Evolutionary conservation across 805 yeast genomes (phyloP), one percentile per base, ranked within the genome.

Genomic region (Nakazawaea populi): DNA sequence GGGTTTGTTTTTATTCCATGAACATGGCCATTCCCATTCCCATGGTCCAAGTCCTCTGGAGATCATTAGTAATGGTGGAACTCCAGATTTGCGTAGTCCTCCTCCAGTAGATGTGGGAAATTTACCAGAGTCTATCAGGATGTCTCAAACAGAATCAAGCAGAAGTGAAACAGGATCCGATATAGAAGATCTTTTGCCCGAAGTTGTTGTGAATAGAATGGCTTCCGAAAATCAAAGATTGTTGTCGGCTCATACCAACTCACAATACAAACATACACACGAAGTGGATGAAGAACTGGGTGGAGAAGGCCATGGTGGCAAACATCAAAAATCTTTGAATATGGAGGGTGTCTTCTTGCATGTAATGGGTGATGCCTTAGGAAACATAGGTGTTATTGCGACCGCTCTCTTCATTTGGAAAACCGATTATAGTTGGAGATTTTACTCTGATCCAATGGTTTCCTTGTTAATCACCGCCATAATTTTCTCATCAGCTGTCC

Each of bases 291-390:
- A 24, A 14, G 37, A 24, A 18, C 18, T 27, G 34, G 35, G 18
- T 10, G 11, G 14, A 37, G 18, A 11, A n/a, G 6, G 53, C 55
- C 42, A 50, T 53, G 14, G 54, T 55, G 35, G 61, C 64, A 48
- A 37, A n/a, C 41, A 72, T 54, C 59, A 67, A 34, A 81, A 78
- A 62, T 87, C 96, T n/a, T 73, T 92, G 72, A 92, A 94, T 68
- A 92, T 92, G 97, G 91, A 89, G 60, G 99, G 99, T 56, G 97
- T 92, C 3, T 94, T 89, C 63, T 74, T 92, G 62, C 99, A 92
- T 63, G 99, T 94, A 10, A 55, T 94, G 58, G 98, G 98, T 43
- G 99, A 92, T 68, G 98, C 98, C 1, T 73, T 92, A 51, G 98
- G 99, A 55, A 92, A 92, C 64, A 71, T 92, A 49, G 98, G 98